Conservation (phyloP, 2,329 filamentous ascomycete genomes). For the Epichloe amarillans region DNA sequence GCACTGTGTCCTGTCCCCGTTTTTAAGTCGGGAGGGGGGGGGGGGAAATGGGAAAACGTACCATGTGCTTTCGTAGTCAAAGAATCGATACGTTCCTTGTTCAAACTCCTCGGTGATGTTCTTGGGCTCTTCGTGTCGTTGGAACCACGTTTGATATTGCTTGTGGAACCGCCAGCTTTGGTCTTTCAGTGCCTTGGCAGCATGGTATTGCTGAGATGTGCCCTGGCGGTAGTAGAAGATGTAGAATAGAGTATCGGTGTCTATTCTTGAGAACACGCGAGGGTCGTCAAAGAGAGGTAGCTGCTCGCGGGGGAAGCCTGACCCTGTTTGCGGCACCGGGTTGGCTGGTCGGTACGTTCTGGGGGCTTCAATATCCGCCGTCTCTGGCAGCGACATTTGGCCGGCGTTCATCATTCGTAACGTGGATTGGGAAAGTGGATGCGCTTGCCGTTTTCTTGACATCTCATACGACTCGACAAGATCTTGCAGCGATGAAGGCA, state of each 20-base stretch:
- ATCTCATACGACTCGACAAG: constrained; percentile 82
- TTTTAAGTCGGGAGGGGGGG: neutral
- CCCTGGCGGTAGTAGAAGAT: constrained; percentile 98
- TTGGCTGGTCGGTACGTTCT: constrained; percentile 74
- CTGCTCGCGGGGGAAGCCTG: constrained; percentile 88
- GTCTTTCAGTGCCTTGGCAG: constrained; percentile 91
- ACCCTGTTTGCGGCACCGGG: constrained; percentile 58
- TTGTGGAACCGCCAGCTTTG: constrained; percentile 99
- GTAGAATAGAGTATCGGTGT: constrained; percentile 94
- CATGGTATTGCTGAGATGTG: constrained; percentile 87
- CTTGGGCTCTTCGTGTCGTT: constrained; percentile 95
- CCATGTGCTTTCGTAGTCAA: constrained; percentile 99
- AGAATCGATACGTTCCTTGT: constrained; percentile 97
- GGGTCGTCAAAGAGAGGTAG: constrained; percentile 85
- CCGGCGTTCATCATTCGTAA: constrained; percentile 65
- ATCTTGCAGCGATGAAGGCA: constrained; percentile 79
- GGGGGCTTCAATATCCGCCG: constrained; percentile 67
- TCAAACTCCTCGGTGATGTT: constrained; percentile 97
- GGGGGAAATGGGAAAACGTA: constrained; percentile 31
- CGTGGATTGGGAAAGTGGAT: constrained; percentile 50
- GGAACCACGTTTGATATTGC: constrained; percentile 99
- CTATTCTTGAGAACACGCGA: constrained; percentile 73
- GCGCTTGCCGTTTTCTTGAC: constrained; percentile 55
- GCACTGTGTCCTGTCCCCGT: no score
- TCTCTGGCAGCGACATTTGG: constrained; percentile 59